A percentile compares a stretch with the other conserved stretches of the same genome.
Evolutionary conservation across 1,284 basidiomycete genomes (phyloP).

Genomic region (Melampsora larici-populina): DNA sequence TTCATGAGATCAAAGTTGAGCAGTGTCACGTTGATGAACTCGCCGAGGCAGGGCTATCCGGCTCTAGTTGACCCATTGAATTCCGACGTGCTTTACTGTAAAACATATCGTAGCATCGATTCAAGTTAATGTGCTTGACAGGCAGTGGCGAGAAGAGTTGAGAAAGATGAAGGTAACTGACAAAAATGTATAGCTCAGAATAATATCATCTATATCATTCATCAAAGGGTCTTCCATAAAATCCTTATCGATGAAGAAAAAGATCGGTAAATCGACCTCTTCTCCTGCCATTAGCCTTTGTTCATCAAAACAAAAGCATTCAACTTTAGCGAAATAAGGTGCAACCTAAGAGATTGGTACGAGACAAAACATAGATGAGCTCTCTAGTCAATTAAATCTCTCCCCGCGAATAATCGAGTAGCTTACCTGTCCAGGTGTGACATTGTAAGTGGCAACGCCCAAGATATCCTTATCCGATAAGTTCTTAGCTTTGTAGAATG

Average conservation of each 20-base stretch:
- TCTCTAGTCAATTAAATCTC: constrained; percentile 46
- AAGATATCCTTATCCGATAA: constrained; percentile 80
- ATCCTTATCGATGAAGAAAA: constrained; percentile 98
- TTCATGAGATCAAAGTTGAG: too few species aligned
- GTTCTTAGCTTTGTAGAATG: constrained; percentile 95
- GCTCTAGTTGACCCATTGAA: constrained; percentile 31
- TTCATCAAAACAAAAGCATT: constrained; percentile 99
- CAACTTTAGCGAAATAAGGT: constrained; percentile 98
- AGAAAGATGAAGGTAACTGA: not conserved
- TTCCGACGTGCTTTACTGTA: constrained; percentile 39
- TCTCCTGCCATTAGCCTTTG: constrained; percentile 91
- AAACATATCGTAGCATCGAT: not conserved
- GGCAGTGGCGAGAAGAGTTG: not conserved
- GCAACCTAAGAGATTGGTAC: constrained; percentile 67
- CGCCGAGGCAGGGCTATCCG: constrained; percentile 8
- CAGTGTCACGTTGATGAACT: too few species aligned
- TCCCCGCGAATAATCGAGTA: not conserved
- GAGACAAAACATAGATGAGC: constrained; percentile 47
- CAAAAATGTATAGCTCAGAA: constrained; percentile 96
- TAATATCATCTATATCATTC: constrained; percentile 80
- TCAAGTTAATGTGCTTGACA: not conserved
- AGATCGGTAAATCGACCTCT: constrained; percentile 94
- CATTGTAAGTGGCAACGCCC: constrained; percentile 98
- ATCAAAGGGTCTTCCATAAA: constrained; percentile 69
- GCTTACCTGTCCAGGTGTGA: constrained; percentile 80